Evolutionary conservation across 495 filamentous ascomycete genomes (phyloP), one percentile per base, ranked within the genome.

Genomic region (Pyrenula aspistea): DNA sequence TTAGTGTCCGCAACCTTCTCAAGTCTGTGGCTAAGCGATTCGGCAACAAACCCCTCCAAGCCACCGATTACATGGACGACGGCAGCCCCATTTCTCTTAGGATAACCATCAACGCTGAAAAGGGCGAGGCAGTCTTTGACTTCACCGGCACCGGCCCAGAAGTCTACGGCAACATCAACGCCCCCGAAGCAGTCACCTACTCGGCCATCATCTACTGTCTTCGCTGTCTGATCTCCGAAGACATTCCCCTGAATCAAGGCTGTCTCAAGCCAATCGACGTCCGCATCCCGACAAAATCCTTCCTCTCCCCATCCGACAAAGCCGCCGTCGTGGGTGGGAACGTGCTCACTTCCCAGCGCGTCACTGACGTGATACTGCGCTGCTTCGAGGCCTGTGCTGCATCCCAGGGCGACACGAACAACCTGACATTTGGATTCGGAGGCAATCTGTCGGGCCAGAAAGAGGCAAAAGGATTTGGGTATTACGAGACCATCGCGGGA

Each of bases 401-500:
- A 10, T 85, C 79, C 54, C 93, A 98, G 65, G 93, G 93, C 47
- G 85, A 88, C 73, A 93, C 88, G 72, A 98, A 98, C 66, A 97
- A 97, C 59, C 64, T 80, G 21, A 78, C 77, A 4, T 80, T 80
- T 55, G 77, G 77, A 54, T 52, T 56, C 12, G 62, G 59, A 0
- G 57, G 57, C n/a, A 58, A 61, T 24, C 52, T 22, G 56, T 4
- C 52, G 20, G 21, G 55, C 10, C 4, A 56, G 55, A 71, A 56
- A 1, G 65, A 73, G 52, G 52, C 67, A 36, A 69, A 66, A 20
- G 91, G 90, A 15, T 98, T 98, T 67, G 93, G 93, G 19, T 98
- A 98, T 76, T 97, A 97, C 71, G 91, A 96, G 71, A 96, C 91
- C 1, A 95, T 96, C 65, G 90, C 92, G 1, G 93, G 93, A 23